A percentile compares a stretch with the other conserved stretches of the same genome.
Evolutionary conservation across 2,329 filamentous ascomycete species (phyloP).

Genomic region (Hawksworthiomyces lignivorus): DNA sequence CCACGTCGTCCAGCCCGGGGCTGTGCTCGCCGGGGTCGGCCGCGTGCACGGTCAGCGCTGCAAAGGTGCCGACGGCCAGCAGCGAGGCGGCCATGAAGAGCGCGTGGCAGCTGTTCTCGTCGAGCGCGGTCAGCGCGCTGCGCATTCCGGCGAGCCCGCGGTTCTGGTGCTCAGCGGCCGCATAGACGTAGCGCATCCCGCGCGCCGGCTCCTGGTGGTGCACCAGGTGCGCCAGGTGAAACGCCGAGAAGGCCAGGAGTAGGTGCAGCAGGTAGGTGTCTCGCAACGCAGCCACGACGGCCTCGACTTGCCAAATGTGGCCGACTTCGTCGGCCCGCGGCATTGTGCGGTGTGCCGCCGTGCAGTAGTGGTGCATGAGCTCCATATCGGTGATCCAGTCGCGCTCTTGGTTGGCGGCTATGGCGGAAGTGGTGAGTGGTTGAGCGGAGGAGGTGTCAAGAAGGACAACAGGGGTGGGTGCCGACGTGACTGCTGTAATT

Average conservation of each 20-base stretch:
- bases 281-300: slow-evolving; percentile 18
- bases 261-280: slow-evolving; percentile 28
- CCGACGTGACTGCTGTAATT: too few relatives aligned
- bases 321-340: slow-evolving; percentile 21
- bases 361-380: slow-evolving; percentile 24
- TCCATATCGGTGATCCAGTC: slow-evolving; percentile 28
- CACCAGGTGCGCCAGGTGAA: slow-evolving; percentile 24
- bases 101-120: slow-evolving; percentile 23
- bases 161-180: slow-evolving; percentile 23
- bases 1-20: slow-evolving; percentile 22
- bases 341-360: slow-evolving; percentile 21
- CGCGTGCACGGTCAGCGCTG: slow-evolving; percentile 17
- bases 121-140: slow-evolving; percentile 18
- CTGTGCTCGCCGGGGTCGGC: slow-evolving; percentile 1
- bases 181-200: slow-evolving; percentile 17
- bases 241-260: slow-evolving; percentile 28
- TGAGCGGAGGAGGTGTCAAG: too few relatives aligned
- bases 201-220: slow-evolving; percentile 19
- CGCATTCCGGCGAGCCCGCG: slow-evolving; percentile 20
- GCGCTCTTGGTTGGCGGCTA: too few relatives aligned
- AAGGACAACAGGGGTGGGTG: too few relatives aligned
- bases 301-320: slow-evolving; percentile 24
- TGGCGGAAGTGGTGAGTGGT: too few relatives aligned
- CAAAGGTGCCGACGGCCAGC: slow-evolving; percentile 25
- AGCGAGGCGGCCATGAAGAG: slow-evolving; percentile 26